Evolutionary conservation across 2,329 filamentous ascomycete species (phyloP).

Genomic region (Alternaria sp.): DNA sequence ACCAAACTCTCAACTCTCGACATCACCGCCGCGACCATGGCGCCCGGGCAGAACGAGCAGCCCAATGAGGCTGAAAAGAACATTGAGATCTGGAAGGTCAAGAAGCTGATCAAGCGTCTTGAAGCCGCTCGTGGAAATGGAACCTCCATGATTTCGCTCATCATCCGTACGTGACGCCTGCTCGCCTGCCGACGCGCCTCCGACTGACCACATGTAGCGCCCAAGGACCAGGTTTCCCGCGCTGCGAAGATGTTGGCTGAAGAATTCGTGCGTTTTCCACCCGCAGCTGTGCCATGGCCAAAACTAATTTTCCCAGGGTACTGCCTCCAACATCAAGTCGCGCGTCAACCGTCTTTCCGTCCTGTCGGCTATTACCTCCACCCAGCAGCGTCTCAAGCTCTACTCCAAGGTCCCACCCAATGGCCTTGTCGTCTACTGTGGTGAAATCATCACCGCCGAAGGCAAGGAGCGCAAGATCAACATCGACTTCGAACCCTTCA

Average conservation of each 20-base stretch:
- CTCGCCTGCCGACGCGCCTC: conserved; percentile 3
- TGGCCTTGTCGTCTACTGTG: conserved; percentile 97
- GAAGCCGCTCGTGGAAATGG: conserved; percentile 97
- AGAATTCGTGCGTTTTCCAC: conserved; percentile 71
- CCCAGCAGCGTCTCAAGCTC: conserved; percentile 97
- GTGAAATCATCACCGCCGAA: conserved; percentile 99
- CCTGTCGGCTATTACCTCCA: conserved; percentile 97
- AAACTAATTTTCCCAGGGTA: conserved; percentile 62
- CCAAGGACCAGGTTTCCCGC: conserved; percentile 97
- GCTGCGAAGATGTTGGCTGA: conserved; percentile 99
- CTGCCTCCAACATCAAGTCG: conserved; percentile 99
- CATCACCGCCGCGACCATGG: conserved; percentile 44
- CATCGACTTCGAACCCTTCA: conserved; percentile 99
- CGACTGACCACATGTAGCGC: conserved; percentile 66
- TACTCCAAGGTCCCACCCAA: conserved; percentile 99
- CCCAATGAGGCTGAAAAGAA: conserved; percentile 98
- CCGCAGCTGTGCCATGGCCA: background rate
- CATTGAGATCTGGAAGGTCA: conserved; percentile 94
- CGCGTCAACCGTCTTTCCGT: conserved; percentile 99
- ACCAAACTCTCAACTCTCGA: conserved; percentile 19
- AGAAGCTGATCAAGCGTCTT: conserved; percentile 99
- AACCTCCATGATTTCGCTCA: conserved; percentile 99
- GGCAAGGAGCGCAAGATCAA: conserved; percentile 99
- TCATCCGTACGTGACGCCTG: conserved; percentile 77
- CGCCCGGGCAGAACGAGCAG: conserved; percentile 57